Evolutionary conservation across 164 flowering plant species (phyloP).

Genomic region (Magnolia officinalis): DNA sequence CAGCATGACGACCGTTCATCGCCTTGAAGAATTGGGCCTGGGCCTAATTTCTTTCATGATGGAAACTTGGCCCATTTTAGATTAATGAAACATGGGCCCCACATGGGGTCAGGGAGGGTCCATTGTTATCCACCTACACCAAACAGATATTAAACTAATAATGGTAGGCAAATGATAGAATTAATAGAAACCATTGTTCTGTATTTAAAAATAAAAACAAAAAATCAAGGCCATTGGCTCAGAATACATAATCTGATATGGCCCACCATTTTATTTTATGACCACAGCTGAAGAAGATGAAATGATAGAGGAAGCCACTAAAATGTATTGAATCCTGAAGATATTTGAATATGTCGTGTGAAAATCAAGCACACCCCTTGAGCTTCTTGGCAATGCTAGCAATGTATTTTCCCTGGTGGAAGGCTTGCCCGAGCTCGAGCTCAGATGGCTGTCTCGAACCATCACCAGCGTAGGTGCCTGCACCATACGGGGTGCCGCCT

Average conservation of each 20-base stretch:
- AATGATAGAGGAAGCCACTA: slow-evolving; percentile 7
- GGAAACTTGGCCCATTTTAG: too few relatives aligned
- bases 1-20: too few relatives aligned
- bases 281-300: slow-evolving; percentile 7
- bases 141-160: too few relatives aligned
- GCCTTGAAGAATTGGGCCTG: too few relatives aligned
- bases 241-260: too few relatives aligned
- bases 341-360: neutral
- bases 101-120: too few relatives aligned
- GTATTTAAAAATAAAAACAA: slow-evolving; percentile 4
- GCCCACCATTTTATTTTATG: slow-evolving; percentile 4
- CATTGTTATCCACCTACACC: too few relatives aligned
- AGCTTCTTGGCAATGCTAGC: slow-evolving; percentile 76
- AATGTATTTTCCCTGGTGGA: slow-evolving; percentile 77
- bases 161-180: too few relatives aligned
- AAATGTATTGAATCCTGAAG: slow-evolving; percentile 17
- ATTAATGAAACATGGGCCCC: too few relatives aligned
- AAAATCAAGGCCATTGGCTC: neutral
- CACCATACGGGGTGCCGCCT: slow-evolving; percentile 92
- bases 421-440: slow-evolving; percentile 73
- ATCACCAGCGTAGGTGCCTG: slow-evolving; percentile 86
- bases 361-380: slow-evolving; percentile 49
- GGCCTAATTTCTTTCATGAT: too few relatives aligned
- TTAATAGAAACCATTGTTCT: slow-evolving; percentile 3
- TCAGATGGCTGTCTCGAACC: slow-evolving; percentile 78